A percentile compares a stretch with the other conserved stretches of the same genome.
Conservation (phyloP, 345 rosid genomes). For the Gossypium australe region DNA sequence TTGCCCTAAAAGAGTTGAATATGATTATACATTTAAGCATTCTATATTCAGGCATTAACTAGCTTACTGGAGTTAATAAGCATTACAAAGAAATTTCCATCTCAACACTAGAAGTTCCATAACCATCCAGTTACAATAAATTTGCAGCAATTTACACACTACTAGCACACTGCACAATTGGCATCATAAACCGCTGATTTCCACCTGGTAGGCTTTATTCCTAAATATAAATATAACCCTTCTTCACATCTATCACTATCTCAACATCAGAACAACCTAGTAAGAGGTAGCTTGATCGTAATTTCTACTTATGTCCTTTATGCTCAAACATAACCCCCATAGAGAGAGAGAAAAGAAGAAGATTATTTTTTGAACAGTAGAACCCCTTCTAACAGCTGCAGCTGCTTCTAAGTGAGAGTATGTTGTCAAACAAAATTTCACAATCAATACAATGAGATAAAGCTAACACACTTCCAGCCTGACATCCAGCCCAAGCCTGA, state of each 20-base stretch:
- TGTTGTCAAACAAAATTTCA: background rate
- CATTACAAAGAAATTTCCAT: background rate
- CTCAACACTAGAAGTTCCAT: background rate
- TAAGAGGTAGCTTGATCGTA: background rate
- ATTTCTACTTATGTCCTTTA: background rate
- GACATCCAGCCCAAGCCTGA: background rate
- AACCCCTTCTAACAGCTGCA: background rate
- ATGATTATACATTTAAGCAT: background rate
- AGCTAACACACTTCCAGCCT: background rate
- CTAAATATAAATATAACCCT: background rate
- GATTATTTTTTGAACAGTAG: background rate
- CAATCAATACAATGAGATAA: background rate
- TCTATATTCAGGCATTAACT: conserved; percentile 3
- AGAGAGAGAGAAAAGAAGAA: background rate
- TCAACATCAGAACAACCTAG: conserved; percentile 4
- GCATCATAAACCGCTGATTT: background rate
- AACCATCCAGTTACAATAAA: background rate
- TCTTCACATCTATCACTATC: background rate
- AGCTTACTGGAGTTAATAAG: background rate
- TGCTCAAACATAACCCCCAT: background rate
- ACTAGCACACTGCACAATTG: background rate
- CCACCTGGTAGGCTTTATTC: background rate
- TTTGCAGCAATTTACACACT: background rate
- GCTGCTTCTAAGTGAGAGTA: background rate
- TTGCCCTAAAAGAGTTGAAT: background rate